Conservation (phyloP, 2,329 filamentous ascomycete genomes). For the Fusarium avenaceum region DNA sequence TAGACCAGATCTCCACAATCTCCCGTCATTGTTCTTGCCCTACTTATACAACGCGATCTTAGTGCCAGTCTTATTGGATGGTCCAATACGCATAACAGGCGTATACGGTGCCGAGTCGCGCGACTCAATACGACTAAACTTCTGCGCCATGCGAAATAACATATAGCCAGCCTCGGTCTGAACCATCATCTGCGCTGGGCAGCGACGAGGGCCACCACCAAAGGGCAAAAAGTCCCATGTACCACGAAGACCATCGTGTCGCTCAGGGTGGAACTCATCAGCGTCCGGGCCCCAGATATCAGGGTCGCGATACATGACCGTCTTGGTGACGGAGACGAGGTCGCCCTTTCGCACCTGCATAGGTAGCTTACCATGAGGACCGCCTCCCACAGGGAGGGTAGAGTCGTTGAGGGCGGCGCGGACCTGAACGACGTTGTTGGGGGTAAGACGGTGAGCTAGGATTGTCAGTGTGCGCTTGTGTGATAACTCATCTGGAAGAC, state of each 20-base stretch:
- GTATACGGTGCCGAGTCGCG: slow-evolving; percentile 6
- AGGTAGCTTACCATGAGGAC: slow-evolving; percentile 5
- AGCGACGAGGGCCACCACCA: slow-evolving; percentile 7
- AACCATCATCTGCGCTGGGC: slow-evolving; percentile 15
- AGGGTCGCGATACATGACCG: slow-evolving; percentile 17
- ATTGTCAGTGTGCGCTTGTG: background rate
- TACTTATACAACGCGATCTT: slow-evolving; percentile 6
- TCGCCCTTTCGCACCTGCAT: slow-evolving; percentile 9
- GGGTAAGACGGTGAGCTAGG: slow-evolving; percentile 8
- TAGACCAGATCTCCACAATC: too few species aligned
- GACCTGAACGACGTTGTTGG: slow-evolving; percentile 11
- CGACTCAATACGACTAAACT: slow-evolving; percentile 3
- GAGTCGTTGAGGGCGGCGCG: slow-evolving; percentile 12
- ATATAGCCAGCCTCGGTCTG: slow-evolving; percentile 17
- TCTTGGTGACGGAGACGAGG: slow-evolving; percentile 4
- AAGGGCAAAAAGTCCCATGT: slow-evolving; percentile 2
- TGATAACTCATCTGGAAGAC: background rate
- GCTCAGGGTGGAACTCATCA: slow-evolving; percentile 7
- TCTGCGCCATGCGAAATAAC: slow-evolving; percentile 11
- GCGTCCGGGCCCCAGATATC: slow-evolving; percentile 15
- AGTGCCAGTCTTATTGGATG: slow-evolving; percentile 14
- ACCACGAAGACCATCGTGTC: slow-evolving; percentile 4
- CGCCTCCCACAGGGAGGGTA: slow-evolving; percentile 3
- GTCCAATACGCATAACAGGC: slow-evolving; percentile 20
- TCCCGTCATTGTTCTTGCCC: too few species aligned